These are phyloP conservation scores for Shiraia sp. DNA, from an alignment of 2,329 filamentous ascomycete species.

Conservation along the genomic window DNA sequence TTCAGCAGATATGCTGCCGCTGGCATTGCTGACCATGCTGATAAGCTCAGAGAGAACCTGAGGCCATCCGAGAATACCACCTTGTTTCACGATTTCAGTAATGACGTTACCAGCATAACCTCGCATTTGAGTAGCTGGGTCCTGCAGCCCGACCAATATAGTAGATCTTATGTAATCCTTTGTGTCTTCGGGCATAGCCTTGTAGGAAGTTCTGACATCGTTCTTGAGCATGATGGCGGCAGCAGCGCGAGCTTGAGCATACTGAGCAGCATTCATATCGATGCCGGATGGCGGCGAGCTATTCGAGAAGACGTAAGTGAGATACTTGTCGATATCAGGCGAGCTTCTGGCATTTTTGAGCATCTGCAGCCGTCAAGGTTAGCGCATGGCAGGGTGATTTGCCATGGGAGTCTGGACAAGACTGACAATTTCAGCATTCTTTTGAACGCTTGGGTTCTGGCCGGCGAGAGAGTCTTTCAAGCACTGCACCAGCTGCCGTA, in stretches of 20 bases:
- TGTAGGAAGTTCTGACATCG: constrained; percentile 77
- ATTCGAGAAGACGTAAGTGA: constrained; percentile 86
- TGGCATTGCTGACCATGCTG: constrained; percentile 73
- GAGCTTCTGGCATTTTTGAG: constrained; percentile 84
- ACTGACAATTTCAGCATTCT: constrained; percentile 85
- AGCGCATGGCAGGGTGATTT: constrained; percentile 20
- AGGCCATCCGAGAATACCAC: constrained; percentile 88
- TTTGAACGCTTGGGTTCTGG: constrained; percentile 77
- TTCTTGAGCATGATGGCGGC: constrained; percentile 97
- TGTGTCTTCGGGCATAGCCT: constrained; percentile 73
- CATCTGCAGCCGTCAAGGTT: constrained; percentile 65
- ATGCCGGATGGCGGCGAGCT: constrained; percentile 64
- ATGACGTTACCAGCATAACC: constrained; percentile 91
- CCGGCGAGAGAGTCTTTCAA: constrained; percentile 91
- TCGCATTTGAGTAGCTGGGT: constrained; percentile 79
- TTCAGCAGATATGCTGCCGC: constrained; percentile 67
- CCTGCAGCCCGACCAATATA: constrained; percentile 77
- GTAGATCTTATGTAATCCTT: constrained; percentile 78
- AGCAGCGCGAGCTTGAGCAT: constrained; percentile 79
- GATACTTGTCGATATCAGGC: constrained; percentile 96
- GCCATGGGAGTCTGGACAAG: constrained; percentile 8
- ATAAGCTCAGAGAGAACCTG: constrained; percentile 84
- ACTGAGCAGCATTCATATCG: constrained; percentile 62
- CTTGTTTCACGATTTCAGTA: constrained; percentile 83
- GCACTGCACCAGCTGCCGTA: constrained; percentile 86